These are phyloP conservation scores for Tilletia caries DNA, from an alignment of 1,284 basidiomycete species.

Conservation along the genomic window DNA sequence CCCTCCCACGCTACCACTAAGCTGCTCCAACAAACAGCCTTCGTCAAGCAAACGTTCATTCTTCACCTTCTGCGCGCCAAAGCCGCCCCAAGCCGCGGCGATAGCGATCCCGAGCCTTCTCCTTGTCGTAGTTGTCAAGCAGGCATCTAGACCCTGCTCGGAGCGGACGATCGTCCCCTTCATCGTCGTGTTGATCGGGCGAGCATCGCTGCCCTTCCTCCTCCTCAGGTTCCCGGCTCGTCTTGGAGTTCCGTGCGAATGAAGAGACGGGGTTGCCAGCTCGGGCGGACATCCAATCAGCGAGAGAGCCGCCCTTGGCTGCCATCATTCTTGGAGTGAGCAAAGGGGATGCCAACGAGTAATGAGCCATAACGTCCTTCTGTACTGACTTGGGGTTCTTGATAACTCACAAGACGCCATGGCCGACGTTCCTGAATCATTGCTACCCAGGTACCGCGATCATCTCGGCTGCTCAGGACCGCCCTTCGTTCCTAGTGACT, in stretches of 20 bases:
- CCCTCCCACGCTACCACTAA: too few relatives aligned
- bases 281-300: conserved; percentile 31
- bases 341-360: too few relatives aligned
- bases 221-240: too few relatives aligned
- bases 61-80: neutral
- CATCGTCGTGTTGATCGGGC: too few relatives aligned
- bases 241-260: conserved; percentile 14
- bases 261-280: conserved; percentile 8
- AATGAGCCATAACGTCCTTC: too few relatives aligned
- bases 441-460: too few relatives aligned
- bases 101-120: neutral
- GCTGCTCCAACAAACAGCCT: neutral
- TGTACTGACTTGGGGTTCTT: too few relatives aligned
- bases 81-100: neutral
- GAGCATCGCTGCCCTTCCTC: neutral
- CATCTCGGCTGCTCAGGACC: too few relatives aligned
- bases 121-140: neutral
- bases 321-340: conserved; percentile 38
- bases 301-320: conserved; percentile 50
- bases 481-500: too few relatives aligned
- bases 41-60: neutral
- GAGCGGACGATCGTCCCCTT: neutral
- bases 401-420: conserved; percentile 34
- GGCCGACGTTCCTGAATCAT: too few relatives aligned
- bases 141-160: neutral